These are phyloP conservation scores for Malus fusca DNA, from an alignment of 306 rosid species.

Conservation along the genomic window DNA sequence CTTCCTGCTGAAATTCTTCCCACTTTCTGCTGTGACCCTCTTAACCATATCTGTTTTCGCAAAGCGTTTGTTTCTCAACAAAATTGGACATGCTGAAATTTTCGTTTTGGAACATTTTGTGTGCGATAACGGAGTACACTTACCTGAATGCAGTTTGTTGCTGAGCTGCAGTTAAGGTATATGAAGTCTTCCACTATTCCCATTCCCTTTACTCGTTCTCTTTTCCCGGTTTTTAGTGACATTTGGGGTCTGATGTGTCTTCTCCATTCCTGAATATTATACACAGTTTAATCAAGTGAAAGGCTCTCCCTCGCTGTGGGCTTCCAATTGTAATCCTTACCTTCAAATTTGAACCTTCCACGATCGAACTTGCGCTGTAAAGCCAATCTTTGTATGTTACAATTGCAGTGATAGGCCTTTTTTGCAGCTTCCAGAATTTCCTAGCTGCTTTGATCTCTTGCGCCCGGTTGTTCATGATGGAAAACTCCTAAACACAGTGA, in stretches of 20 bases:
- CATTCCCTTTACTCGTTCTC: slow-evolving; percentile 50
- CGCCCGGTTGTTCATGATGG: slow-evolving; percentile 41
- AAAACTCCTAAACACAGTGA: slow-evolving; percentile 46
- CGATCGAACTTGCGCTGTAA: slow-evolving; percentile 49
- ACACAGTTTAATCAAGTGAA: slow-evolving; percentile 24
- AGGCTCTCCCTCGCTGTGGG: neutral
- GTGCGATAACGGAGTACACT: neutral
- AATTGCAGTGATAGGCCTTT: slow-evolving; percentile 49
- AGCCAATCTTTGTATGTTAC: slow-evolving; percentile 61
- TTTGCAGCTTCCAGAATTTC: slow-evolving; percentile 60
- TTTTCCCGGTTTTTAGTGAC: slow-evolving; percentile 37
- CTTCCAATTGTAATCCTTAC: slow-evolving; percentile 25
- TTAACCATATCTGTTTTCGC: slow-evolving; percentile 60
- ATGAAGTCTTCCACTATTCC: slow-evolving; percentile 71
- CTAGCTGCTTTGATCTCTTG: slow-evolving; percentile 62
- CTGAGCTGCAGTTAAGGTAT: slow-evolving; percentile 55
- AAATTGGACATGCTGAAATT: neutral
- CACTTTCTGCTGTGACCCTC: slow-evolving; percentile 49
- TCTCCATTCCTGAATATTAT: slow-evolving; percentile 54
- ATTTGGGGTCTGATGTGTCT: slow-evolving; percentile 43
- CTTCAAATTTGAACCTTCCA: slow-evolving; percentile 61
- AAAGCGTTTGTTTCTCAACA: neutral
- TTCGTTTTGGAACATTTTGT: neutral
- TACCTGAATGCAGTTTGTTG: slow-evolving; percentile 65
- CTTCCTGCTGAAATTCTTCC: slow-evolving; percentile 86